phyloP scores from a whole-genome alignment of 805 yeast species.

The Tanozyma kutaoensis region DNA sequence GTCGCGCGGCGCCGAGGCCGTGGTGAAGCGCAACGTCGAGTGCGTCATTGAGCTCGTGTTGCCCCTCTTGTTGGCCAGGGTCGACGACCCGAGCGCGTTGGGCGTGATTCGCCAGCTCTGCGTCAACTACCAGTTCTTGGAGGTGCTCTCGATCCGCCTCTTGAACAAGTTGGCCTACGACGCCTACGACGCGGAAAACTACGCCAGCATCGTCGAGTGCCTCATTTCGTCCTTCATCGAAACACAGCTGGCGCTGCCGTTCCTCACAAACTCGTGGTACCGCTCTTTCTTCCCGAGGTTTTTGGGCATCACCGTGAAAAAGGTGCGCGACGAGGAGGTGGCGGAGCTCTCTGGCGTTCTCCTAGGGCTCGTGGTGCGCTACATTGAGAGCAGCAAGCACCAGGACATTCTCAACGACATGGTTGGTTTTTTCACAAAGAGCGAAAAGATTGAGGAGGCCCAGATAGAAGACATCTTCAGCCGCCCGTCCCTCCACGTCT shows the following conservation, averaged over 20 bases:
- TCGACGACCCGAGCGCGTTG: constrained; percentile 18
- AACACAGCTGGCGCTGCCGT: constrained; percentile 16
- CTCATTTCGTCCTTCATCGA: constrained; percentile 11
- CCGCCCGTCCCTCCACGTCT: constrained; percentile 18
- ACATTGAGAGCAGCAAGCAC: constrained; percentile 28
- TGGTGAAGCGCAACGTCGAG: constrained; percentile 11
- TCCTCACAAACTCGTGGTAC: constrained; percentile 28
- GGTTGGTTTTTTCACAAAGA: constrained; percentile 19
- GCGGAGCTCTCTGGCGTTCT: constrained; percentile 28
- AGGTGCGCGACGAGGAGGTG: constrained; percentile 6
- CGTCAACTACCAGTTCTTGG: constrained; percentile 29
- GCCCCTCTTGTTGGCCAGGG: constrained; percentile 14
- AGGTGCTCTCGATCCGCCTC: constrained; percentile 28
- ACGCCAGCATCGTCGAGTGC: constrained; percentile 6
- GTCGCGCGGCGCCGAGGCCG: constrained; percentile 5
- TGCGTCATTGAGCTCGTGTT: constrained; percentile 32
- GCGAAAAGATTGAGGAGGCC: constrained; percentile 3
- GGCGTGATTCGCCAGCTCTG: constrained; percentile 16
- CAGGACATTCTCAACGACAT: constrained; percentile 29
- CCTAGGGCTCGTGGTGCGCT: constrained; percentile 26
- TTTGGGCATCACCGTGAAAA: constrained; percentile 7
- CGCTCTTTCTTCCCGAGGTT: constrained; percentile 29
- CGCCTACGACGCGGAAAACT: constrained; percentile 2
- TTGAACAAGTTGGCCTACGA: constrained; percentile 23
- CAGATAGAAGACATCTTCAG: constrained; percentile 9